Evolutionary conservation across 2,329 filamentous ascomycete genomes (phyloP), one percentile per base, ranked within the genome.

Genomic region (Aspergillus quadrilineatus): DNA sequence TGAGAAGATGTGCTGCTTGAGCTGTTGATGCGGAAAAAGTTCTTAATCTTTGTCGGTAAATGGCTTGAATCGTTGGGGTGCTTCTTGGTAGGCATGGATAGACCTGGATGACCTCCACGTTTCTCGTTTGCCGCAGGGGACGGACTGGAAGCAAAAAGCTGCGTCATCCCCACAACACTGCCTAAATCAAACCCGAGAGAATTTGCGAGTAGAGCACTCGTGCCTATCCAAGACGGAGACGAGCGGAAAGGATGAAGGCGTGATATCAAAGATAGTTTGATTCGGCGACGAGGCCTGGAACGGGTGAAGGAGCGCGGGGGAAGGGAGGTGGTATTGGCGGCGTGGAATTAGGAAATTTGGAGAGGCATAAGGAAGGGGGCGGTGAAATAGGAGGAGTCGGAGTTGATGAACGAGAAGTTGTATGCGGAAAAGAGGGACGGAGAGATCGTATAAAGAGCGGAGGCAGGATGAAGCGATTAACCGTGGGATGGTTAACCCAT

Each of bases 21-120:
- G 68, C 79, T 85, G 69, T 80, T 85, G 73, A 88, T 86, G 69
- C 85, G 83, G 74, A 88, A 88, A 73, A 88, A 87, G 70, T 86
- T 87, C 77, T 85, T 86, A 75, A 88, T 84, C 72, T 83, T 85
- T 61, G 85, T 83, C 39, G 83, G 83, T 57, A 85, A 77, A 67
- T 85, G 82, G 63, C 67, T 67, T 4, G 71, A 71, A 32, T 76
- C 73, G 60, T 72, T 71, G 49, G 71, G 67, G 55, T 78, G 74
- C 63, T 79, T 79, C 65, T 75, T 77, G 48, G 75, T 73, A 10
- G 74, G 68, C 46, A 78, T 71, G 34, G 75, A 77, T 37, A 79
- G 69, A 63, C 74, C 68, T 55, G 76, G 72, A 61, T 79, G 78
- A 62, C 77, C 79, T 53, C 70, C 70, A 62, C 76, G 76, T 65